Evolutionary conservation across 179 eudicot species (phyloP), one percentile per base, ranked within the genome.

Genomic region (Carnegiea gigantea): DNA sequence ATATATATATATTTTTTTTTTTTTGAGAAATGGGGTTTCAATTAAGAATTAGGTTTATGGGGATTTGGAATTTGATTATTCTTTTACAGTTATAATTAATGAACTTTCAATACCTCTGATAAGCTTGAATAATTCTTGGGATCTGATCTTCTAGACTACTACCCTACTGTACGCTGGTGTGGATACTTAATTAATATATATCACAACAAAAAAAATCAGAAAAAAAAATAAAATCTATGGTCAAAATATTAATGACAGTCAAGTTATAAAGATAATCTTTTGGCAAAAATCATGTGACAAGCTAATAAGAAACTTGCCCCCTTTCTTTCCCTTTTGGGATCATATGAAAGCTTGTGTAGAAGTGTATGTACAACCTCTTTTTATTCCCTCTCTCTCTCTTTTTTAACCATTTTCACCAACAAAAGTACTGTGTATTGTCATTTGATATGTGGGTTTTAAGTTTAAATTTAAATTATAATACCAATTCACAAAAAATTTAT

Each of bases 11-110:
- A 28, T 48, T 9, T 48, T 48, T 48, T 11, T 9, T 13, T 48
- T 11, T 11, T 48, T 48, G 15, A 48, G 36, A 33, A 33, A 33
- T 33, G 36, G 3, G 36, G 53, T 48, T 33, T 60, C 59, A 73
- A 77, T 28, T 28, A 28, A 28, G 44, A 72, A 40, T 57, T 62
- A 4, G 26, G 30, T 62, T 28, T 26, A 28, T 85, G 18, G 84
- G 87, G 82, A 85, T 75, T 85, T 82, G 87, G 59, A 62, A 84
- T 64, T 59, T 21, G 64, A 77, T 40, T 80, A 77, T 71, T 77
- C 20, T 30, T 57, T 77, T 57, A 20, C 62, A 80, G 14, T 73
- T 71, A 51, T 62, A 62, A 62, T 21, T 77, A 26, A 68, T 68
- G 51, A 75, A 18, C 44, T 64, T 49, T 67, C 57, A 65, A 48